Evolutionary conservation across 176 grass and related monocot species (phyloP).

Genomic region (Avena insularis): DNA sequence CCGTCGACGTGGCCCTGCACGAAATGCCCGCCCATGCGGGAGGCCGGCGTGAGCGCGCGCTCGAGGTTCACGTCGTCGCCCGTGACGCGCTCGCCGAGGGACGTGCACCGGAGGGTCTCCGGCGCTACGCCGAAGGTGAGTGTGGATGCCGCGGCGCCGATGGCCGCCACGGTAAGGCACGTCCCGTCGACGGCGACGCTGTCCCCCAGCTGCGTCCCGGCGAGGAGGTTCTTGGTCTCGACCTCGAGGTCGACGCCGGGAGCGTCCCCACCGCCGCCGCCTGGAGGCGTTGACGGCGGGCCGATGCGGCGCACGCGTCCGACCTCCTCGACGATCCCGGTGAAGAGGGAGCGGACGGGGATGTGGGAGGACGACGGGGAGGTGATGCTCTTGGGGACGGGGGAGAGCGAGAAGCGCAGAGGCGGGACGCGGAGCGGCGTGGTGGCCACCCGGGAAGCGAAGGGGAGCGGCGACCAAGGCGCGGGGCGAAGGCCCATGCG

Average conservation of each 20-base stretch:
- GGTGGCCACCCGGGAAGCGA: conserved; percentile 37
- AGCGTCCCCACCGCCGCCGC: background rate
- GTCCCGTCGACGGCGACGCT: conserved; percentile 82
- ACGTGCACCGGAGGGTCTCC: conserved; percentile 82
- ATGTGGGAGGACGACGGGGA: conserved; percentile 31
- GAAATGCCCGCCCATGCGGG: conserved; percentile 91
- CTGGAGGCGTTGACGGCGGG: conserved; percentile 29
- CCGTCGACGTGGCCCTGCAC: conserved; percentile 94
- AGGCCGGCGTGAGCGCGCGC: conserved; percentile 69
- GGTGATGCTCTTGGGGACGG: conserved; percentile 55
- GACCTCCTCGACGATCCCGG: conserved; percentile 93
- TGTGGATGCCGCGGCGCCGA: conserved; percentile 50
- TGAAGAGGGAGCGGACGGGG: conserved; percentile 68
- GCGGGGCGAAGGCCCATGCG: conserved; percentile 22
- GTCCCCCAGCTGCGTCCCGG: conserved; percentile 77
- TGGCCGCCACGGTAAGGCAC: conserved; percentile 86
- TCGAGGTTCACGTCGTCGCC: conserved; percentile 82
- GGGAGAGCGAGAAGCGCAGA: conserved; percentile 44
- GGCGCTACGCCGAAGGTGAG: conserved; percentile 85
- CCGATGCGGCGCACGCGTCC: conserved; percentile 63
- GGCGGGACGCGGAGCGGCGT: conserved; percentile 38
- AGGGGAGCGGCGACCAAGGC: background rate
- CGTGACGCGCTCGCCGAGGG: conserved; percentile 52
- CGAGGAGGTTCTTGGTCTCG: conserved; percentile 60
- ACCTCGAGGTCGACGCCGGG: conserved; percentile 67